A percentile compares a stretch with the other conserved stretches of the same genome.
Evolutionary conservation across 2,329 filamentous ascomycete species (phyloP).

Genomic region (Thelonectria blattea): DNA sequence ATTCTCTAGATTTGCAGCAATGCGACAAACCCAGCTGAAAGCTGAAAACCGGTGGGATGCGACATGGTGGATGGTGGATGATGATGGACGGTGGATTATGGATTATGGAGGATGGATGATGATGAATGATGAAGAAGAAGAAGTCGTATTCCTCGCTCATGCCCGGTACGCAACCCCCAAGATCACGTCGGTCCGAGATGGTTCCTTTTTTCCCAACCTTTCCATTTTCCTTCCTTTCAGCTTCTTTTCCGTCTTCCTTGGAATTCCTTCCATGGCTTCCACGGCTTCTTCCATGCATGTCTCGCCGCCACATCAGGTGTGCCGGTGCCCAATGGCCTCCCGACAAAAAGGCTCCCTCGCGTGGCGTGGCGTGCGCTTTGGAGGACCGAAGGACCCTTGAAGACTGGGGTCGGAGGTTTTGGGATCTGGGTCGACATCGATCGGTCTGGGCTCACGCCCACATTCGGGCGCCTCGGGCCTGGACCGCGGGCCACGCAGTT

Average conservation of each 20-base stretch:
- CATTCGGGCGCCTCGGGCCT: slow-evolving; percentile 17
- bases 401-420: slow-evolving; percentile 17
- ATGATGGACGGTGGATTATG: not conserved
- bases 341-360: slow-evolving; percentile 16
- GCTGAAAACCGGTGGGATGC: slow-evolving; percentile 5
- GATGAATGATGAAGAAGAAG: not conserved
- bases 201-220: not conserved
- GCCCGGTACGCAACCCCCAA: not conserved
- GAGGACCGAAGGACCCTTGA: slow-evolving; percentile 2
- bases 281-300: slow-evolving; percentile 6
- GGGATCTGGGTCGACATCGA: slow-evolving; percentile 26
- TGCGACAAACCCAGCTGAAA: slow-evolving; percentile 20
- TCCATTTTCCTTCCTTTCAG: not conserved
- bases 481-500: slow-evolving; percentile 22
- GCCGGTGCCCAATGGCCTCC: slow-evolving; percentile 8
- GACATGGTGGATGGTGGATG: not conserved
- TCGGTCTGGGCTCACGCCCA: slow-evolving; percentile 33
- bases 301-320: slow-evolving; percentile 2
- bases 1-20: slow-evolving; percentile 17
- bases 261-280: too few relatives aligned
- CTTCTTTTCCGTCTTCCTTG: not conserved
- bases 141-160: too few relatives aligned
- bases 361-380: slow-evolving; percentile 21
- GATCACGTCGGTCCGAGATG: not conserved
- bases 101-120: not conserved